These are phyloP conservation scores for Eucalyptus marginata DNA, from an alignment of 345 rosid genomes.

Conservation along the genomic window DNA sequence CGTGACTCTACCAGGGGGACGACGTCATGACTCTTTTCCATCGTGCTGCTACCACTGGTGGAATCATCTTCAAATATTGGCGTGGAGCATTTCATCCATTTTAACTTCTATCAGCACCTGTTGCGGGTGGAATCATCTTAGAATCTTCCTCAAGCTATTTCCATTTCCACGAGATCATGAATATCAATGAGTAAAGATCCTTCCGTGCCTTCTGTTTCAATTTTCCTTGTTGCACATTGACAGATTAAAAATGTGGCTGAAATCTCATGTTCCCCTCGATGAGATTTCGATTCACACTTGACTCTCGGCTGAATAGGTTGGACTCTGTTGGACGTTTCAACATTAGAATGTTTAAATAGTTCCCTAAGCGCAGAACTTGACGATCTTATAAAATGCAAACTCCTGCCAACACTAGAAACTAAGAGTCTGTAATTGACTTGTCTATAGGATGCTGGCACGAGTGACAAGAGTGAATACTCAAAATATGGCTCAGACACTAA, in stretches of 20 bases:
- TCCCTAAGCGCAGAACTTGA: not conserved
- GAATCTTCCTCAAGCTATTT: not conserved
- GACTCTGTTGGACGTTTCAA: not conserved
- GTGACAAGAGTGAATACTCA: not conserved
- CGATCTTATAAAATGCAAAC: not conserved
- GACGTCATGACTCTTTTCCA: not conserved
- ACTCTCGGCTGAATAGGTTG: not conserved
- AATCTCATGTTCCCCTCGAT: not conserved
- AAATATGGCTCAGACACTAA: not conserved
- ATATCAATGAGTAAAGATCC: not conserved
- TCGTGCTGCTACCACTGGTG: not conserved
- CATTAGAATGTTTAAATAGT: not conserved
- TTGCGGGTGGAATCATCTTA: not conserved
- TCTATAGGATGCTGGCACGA: not conserved
- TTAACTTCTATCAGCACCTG: not conserved
- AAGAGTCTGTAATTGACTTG: no score
- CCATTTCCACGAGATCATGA: not conserved
- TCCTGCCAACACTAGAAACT: not conserved
- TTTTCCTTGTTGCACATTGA: not conserved
- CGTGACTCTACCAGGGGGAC: not conserved
- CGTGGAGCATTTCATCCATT: not conserved
- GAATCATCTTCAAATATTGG: not conserved
- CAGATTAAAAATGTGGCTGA: not conserved
- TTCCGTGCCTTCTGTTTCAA: not conserved
- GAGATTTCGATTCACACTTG: not conserved